Evolutionary conservation across 2,329 filamentous ascomycete genomes (phyloP), one percentile per base, ranked within the genome.

Genomic region (Cadophora sp.): DNA sequence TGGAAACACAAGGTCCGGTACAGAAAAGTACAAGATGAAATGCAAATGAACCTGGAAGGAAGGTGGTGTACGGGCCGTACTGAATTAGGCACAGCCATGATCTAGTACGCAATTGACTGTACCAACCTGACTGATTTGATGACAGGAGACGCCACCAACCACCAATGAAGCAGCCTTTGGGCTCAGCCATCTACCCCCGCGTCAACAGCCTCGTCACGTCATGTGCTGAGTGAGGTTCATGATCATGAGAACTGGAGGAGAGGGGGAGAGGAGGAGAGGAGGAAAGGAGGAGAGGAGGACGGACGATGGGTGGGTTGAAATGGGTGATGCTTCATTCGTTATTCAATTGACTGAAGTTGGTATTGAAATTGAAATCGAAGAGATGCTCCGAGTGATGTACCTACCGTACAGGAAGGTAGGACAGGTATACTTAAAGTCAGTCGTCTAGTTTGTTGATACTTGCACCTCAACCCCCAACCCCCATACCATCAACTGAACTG

Each of bases 141-240:
- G 33, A 41, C 53, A 56, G 13, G 33, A 39, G 33, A 58, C 36
- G 20, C 36, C 20, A 41, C n/a, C n/a, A 56, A 6, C 18, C 9
- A 18, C 20, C 18, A 16, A n/a, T 3, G 16, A 47, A 16, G 18
- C 18, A 47, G 7, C 51, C 51, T 27, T 22, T 16, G 36, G 36
- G 36, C 55, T 58, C 50, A 53, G 50, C 55, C 55, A 58, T 39
- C 18, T 13, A 13, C n/a, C 55, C 55, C 55, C 55, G 55, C 55
- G 33, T 58, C 30, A 43, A 39, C 53, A 56, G 55, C 55, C 55
- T 58, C 33, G 55, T 58, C 55, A 24, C 36, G 55, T 58, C 55
- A 58, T 58, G 55, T 58, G 55, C 55, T 58, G 55, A 39, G 45
- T 36, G 33, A 22, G 22, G 13, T 13, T 27, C 9, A 16, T 27